Base-by-base conservation (phyloP, 1,284 basidiomycete genomes). In the Pascua guehoae region DNA sequence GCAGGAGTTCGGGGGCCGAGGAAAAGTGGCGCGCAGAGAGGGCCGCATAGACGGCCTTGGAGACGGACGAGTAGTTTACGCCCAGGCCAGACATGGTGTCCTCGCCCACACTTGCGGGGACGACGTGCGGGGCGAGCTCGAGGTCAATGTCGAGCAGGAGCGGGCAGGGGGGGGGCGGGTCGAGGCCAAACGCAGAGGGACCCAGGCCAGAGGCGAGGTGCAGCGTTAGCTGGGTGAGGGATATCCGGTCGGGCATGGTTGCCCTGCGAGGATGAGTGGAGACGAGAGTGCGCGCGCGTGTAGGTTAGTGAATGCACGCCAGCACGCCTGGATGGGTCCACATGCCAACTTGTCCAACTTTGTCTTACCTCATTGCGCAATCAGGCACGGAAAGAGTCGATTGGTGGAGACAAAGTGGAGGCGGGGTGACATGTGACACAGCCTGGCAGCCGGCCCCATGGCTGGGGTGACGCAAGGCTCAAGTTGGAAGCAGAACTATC, bases 1-100 rank as follows among this genome's bases (percentile, higher is more conserved):
- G 40, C 7, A 73, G 58, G 4, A 76, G 48, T 2, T 63, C 65
- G 15, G 63, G 57, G 0, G 76, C 64, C 15, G 49, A 48, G 0
- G 15, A 76, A 0, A 40, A 43, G n/a, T 37, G 32, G 8, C 41
- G 14, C 5, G 56, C 44, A 7, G 63, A 42, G 2, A 67, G 44
- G 5, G 60, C 38, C 10, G 63, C 62, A 48, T 71, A 68, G 14
- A 78, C 62, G 1, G 61, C 61, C 53, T 79, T 78, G 12, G 68
- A 67, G 5, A 75, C 61, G 1, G 68, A 60, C 1, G 72, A 75
- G 63, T 79, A 79, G 62, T 78, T 78, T 40, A 79, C 70, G n/a
- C 73, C 70, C 16, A 74, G 65, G 4, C 67, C 71, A 2, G 61
- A 49, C 64, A 75, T 73, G 37, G 66, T 63, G 53, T 76, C 75